Evolutionary conservation across 305 asterid species (phyloP), one percentile per base, ranked within the genome.

Genomic region (Fraxinus platypoda): DNA sequence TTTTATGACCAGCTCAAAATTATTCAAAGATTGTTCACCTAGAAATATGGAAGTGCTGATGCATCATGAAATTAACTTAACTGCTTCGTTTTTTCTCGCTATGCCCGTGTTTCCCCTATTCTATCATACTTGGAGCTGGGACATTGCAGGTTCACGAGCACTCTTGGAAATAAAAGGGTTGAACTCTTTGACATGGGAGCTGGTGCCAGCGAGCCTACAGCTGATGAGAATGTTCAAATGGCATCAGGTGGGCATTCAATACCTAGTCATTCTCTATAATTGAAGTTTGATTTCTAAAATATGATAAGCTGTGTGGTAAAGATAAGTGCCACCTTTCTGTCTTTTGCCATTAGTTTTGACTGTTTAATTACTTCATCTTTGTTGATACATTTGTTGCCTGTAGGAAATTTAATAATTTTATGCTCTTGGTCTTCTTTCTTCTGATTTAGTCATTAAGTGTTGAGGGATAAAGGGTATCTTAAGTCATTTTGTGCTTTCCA

Each of bases 101-200:
- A 3, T 54, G 17, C 26, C 26, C 17, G 4, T 34, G 30, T 43
- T 35, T 66, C 72, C 72, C 75, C 74, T 64, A 30, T 75, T 59
- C 35, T 80, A 37, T 78, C 37, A 79, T 70, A 23, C 84, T 62
- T 79, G 77, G 78, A 77, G 64, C 31, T 26, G 74, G 74, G 35
- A 30, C 30, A 17, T 41, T 87, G 87, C 90, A 94, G 99, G 85
- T 92, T 94, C 88, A 90, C 90, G 95, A 97, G 95, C 95, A 92
- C 93, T 52, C 94, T 91, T 80, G 99, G 98, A 77, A 93, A 94
- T 87, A 97, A 97, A 90, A 93, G 95, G 90, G 96, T 93, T 82
- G 99, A 97, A 84, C 97, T 97, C 76, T 97, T 94, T 83, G 98
- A 97, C 76, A 90, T 88, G 97, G 98, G 98, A 89, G 87, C 92